Conservation (phyloP, 108 stramenopile genomes). For the Cyclotella sp. region DNA sequence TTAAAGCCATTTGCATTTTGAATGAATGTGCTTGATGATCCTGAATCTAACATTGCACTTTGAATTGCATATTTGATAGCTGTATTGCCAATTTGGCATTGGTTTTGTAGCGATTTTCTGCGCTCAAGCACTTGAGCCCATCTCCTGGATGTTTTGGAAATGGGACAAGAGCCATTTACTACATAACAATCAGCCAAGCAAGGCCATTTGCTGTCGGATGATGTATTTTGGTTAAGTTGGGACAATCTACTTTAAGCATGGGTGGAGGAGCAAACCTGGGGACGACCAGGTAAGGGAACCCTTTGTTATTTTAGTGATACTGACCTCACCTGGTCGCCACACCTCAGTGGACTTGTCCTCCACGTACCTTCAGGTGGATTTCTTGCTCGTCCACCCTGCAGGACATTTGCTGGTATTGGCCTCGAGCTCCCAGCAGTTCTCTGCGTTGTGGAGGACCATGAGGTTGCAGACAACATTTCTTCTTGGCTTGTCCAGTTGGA, state of each 20-base stretch:
- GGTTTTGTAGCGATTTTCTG: neutral
- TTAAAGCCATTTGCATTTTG: neutral
- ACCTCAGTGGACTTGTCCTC: constrained; percentile 28
- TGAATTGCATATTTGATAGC: neutral
- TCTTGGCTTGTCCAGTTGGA: no score
- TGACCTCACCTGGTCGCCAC: constrained; percentile 23
- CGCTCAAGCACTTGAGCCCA: neutral
- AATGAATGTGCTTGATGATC: neutral
- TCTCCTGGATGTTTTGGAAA: neutral
- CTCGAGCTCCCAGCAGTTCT: constrained; percentile 14
- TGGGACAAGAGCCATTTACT: neutral
- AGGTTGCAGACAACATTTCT: constrained; percentile 15
- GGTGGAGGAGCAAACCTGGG: neutral
- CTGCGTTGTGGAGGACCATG: constrained; percentile 16
- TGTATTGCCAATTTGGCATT: neutral
- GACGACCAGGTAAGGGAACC: constrained; percentile 6
- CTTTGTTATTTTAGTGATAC: constrained; percentile 24
- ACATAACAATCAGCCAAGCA: neutral
- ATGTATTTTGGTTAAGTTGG: neutral
- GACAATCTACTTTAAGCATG: no score
- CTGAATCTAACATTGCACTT: constrained; percentile 18
- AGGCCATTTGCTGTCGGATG: neutral
- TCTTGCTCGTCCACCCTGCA: constrained; percentile 14
- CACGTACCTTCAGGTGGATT: constrained; percentile 13
- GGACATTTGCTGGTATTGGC: constrained; percentile 10